Percentiles rank a stretch among this genome's conserved stretches.
These are phyloP conservation scores for Serendipita sp. DNA, from an alignment of 768 basidiomycete genomes.

Conservation along the genomic window DNA sequence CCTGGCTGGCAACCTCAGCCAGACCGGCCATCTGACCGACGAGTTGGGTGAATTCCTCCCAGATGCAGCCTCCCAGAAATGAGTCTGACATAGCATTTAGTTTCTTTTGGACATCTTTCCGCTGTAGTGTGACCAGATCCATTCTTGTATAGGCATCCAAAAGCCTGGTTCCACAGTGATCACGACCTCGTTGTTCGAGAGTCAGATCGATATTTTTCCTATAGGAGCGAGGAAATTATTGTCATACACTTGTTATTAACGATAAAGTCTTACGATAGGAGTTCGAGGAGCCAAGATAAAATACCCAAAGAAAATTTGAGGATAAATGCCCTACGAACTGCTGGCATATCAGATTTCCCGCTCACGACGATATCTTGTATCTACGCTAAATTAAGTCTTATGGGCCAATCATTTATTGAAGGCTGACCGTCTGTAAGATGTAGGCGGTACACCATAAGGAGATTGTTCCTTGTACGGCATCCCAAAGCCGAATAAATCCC, in stretches of 20 bases:
- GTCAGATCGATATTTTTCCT: neutral
- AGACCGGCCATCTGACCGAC: neutral
- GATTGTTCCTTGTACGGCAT: neutral
- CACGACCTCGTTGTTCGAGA: neutral
- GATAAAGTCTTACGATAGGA: neutral
- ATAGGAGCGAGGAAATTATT: neutral
- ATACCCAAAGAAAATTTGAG: neutral
- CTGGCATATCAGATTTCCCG: neutral
- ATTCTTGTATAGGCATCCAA: conserved; percentile 1
- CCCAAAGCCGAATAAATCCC: neutral
- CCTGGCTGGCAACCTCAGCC: neutral
- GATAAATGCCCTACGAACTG: neutral
- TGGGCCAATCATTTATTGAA: neutral
- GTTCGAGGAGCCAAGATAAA: neutral
- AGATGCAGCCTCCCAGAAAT: neutral
- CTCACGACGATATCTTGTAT: neutral
- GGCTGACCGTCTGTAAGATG: neutral
- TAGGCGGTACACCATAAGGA: neutral
- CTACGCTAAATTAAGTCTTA: neutral
- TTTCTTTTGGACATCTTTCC: neutral
- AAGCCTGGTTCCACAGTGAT: neutral
- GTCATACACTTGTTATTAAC: too few relatives aligned
- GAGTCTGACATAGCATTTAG: neutral
- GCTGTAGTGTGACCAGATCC: neutral
- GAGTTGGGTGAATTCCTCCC: neutral